Base-by-base conservation (phyloP, 345 rosid species). In the Citrus mangshanensis region DNA sequence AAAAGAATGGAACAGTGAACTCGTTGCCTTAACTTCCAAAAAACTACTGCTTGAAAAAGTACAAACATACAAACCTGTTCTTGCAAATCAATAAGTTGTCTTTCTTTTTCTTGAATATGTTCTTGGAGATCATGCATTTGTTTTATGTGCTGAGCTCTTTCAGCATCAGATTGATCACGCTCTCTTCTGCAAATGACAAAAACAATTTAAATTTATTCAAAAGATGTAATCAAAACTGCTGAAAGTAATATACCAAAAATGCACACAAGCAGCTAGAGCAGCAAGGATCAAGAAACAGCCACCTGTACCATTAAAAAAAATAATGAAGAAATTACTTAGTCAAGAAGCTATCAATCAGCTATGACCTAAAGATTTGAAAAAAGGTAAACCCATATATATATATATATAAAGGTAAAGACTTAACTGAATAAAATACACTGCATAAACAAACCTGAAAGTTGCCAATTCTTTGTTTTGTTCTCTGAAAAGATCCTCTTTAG, bases 131-230 rank as follows among this genome's bases (percentile, higher is more conserved):
- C 98, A 60, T 84, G 93, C 64, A 96, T 84, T 82, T 96, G 90
- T 65, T 94, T 92, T 63, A 90, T 76, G 69, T 89, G 97, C 63
- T 94, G 98, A 34, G 89, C 86, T 85, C 94, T 90, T 86, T 96
- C 99, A 83, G 94, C 97, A 79, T 94, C 99, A 72, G 97, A 89
- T 83, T 93, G 99, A 87, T 96, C 99, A 85, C 92, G 98, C 86
- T 96, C 98, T 82, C 97, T 92, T 86, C 99, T 96, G 94, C 84
- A 86, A 56, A 66, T 54, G 30, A 54, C 76, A 66, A 13, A n/a
- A 62, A 28, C 38, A 73, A 61, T 73, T 42, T 59, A 40, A 76
- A 74, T 74, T 69, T 73, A 25, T 60, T 70, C 54, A 76, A 66
- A 70, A 68, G 24, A 62, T 71, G 32, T 68, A 59, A 63, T 49